Base-by-base conservation (phyloP, 129 eudicot genomes). In the Centaurea solstitialis region DNA sequence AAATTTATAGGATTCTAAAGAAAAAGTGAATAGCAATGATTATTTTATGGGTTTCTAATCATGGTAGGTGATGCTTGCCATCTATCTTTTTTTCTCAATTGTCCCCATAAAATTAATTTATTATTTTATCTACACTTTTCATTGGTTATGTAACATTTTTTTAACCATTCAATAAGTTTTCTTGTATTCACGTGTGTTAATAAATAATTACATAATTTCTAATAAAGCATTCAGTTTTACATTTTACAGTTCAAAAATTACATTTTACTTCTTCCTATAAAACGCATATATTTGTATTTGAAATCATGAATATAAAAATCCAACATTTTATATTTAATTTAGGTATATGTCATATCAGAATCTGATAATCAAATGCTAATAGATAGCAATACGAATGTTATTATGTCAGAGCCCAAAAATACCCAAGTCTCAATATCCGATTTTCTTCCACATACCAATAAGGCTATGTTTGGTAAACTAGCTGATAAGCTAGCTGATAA, bases 61-160 rank as follows among this genome's bases (percentile, higher is more conserved):
- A 68, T 70, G 69, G 81, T 77, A 15, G 69, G 75, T 78, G 23
- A 30, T 78, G 69, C 65, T 57, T 57, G 65, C 9, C 57, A 50
- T 33, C 76, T 18, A 68, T 47, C 30, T 35, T 79, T 47, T 68
- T 10, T 45, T 30, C 68, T 21, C 11, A 70, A 35, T 70, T n/a
- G 70, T 9, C 72, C 40, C 18, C 61, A 70, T 35, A 33, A 9
- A 28, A 68, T 13, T 78, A 6, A 23, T 4, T 12, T 9, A 1
- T 10, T 5, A 33, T 13, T 33, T 50, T 50, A 70, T 33, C 18
- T 35, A 15, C 33, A 59, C 6, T 11, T 59, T 33, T 33, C 11
- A 24, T 45, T 33, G 21, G 38, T 28, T 5, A 12, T 50, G 15
- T 11, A 45, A 69, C 69, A 50, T n/a, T 50, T 68, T 68, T n/a